These are phyloP conservation scores for Coemansia sp. DNA, from an alignment of 192 early-diverging fungal genomes.

Conservation along the genomic window DNA sequence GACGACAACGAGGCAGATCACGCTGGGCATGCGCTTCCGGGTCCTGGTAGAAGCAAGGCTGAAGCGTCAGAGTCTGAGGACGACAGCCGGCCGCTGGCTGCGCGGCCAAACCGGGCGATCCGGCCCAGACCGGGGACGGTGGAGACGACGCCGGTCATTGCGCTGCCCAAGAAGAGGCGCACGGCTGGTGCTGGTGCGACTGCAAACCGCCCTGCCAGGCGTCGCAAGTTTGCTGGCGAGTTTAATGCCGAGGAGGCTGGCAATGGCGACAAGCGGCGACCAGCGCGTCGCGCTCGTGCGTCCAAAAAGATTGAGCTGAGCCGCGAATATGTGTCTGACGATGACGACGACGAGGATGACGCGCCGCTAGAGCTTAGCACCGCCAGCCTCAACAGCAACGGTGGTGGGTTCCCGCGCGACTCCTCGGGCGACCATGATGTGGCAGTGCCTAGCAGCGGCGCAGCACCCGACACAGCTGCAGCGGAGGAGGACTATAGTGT, in stretches of 20 bases:
- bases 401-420: conserved; percentile 5
- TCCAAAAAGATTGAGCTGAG: conserved; percentile 45
- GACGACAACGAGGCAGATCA: conserved; percentile 23
- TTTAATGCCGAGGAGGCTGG: background rate
- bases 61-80: conserved; percentile 26
- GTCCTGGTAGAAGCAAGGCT: background rate
- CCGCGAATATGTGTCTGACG: conserved; percentile 46
- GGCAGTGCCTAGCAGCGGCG: conserved; percentile 17
- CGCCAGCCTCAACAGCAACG: conserved; percentile 10
- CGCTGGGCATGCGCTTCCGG: background rate
- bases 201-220: background rate
- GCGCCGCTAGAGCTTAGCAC: conserved; percentile 36
- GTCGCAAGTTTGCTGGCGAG: conserved; percentile 20
- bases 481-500: conserved; percentile 33
- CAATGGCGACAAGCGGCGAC: conserved; percentile 19
- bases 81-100: conserved; percentile 34
- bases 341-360: conserved; percentile 40
- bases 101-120: conserved; percentile 11
- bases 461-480: background rate
- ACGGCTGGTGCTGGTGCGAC: background rate
- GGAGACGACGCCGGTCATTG: background rate
- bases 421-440: conserved; percentile 28
- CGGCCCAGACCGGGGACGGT: background rate
- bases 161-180: background rate
- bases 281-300: conserved; percentile 20